phyloP scores from a whole-genome alignment of 805 yeast genomes.

The Wickerhamiella occidentalis region DNA sequence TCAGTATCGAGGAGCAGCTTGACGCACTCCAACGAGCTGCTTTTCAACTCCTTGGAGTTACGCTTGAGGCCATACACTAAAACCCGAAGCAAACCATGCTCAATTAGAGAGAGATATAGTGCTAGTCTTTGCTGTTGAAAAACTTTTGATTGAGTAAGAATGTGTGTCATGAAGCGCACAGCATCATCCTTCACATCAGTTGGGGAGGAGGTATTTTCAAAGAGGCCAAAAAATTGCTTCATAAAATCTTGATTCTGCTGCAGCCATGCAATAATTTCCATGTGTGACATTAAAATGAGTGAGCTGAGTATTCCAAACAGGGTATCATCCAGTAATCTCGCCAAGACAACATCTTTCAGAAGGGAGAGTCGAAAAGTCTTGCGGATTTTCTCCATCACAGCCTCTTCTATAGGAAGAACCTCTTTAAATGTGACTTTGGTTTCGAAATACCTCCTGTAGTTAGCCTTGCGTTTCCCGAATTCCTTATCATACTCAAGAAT shows the following conservation, averaged over 20 bases:
- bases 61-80: slow-evolving; percentile 60
- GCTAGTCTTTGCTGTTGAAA: slow-evolving; percentile 49
- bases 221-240: slow-evolving; percentile 46
- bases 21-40: slow-evolving; percentile 67
- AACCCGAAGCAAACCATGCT: slow-evolving; percentile 56
- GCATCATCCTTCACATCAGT: slow-evolving; percentile 39
- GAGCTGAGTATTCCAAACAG: slow-evolving; percentile 55
- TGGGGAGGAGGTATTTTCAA: slow-evolving; percentile 26
- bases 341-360: slow-evolving; percentile 75
- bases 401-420: slow-evolving; percentile 51
- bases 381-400: slow-evolving; percentile 42
- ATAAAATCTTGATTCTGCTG: slow-evolving; percentile 43
- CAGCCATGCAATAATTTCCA: slow-evolving; percentile 49
- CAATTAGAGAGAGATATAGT: slow-evolving; percentile 52
- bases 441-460: slow-evolving; percentile 54
- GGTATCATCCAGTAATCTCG: slow-evolving; percentile 71
- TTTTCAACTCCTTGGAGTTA: slow-evolving; percentile 37
- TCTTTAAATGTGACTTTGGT: slow-evolving; percentile 54
- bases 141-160: slow-evolving; percentile 59
- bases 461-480: slow-evolving; percentile 66
- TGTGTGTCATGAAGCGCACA: slow-evolving; percentile 66
- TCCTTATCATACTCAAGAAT: slow-evolving; percentile 81
- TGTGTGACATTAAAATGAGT: slow-evolving; percentile 56
- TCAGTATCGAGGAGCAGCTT: slow-evolving; percentile 78
- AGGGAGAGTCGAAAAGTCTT: slow-evolving; percentile 70